Conservation (phyloP, 495 filamentous ascomycete genomes). For the Cercophora scortea region DNA sequence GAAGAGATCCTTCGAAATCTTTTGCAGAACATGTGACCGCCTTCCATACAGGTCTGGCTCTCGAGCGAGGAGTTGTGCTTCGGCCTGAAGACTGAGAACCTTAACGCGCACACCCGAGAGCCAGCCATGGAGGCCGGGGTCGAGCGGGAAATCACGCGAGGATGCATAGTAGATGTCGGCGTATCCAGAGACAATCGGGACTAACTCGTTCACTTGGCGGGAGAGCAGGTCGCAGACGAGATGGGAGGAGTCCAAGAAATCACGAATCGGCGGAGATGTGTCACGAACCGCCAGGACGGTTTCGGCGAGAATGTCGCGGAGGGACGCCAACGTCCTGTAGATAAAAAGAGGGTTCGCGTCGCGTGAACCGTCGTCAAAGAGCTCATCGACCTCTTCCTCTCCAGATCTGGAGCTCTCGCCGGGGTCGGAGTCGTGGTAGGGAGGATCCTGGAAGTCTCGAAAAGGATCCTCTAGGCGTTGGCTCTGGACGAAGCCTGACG, state of each 20-base stretch:
- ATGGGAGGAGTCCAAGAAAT: neutral
- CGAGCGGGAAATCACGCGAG: neutral
- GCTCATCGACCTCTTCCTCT: constrained; percentile 1
- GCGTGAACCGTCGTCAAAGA: constrained; percentile 5
- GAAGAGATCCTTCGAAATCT: constrained; percentile 4
- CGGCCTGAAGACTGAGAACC: constrained; percentile 4
- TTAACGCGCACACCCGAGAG: constrained; percentile 8
- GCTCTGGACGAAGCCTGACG: too few relatives aligned
- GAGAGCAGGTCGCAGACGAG: neutral
- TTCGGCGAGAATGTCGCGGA: constrained; percentile 3
- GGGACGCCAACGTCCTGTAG: neutral
- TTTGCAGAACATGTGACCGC: neutral
- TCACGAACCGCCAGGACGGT: neutral
- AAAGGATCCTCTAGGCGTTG: neutral
- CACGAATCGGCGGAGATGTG: neutral
- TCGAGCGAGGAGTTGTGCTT: neutral
- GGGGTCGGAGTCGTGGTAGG: neutral
- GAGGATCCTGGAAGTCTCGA: neutral
- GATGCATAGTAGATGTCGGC: neutral
- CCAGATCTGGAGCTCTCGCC: neutral
- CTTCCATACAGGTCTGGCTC: neutral
- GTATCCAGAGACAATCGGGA: constrained; percentile 7
- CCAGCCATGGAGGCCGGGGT: constrained; percentile 9
- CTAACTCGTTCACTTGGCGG: constrained; percentile 1
- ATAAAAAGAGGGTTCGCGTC: constrained; percentile 1